A percentile compares a stretch with the other conserved stretches of the same genome.
phyloP scores from a whole-genome alignment of 2,329 filamentous ascomycete genomes.

The Penicillium sp. region DNA sequence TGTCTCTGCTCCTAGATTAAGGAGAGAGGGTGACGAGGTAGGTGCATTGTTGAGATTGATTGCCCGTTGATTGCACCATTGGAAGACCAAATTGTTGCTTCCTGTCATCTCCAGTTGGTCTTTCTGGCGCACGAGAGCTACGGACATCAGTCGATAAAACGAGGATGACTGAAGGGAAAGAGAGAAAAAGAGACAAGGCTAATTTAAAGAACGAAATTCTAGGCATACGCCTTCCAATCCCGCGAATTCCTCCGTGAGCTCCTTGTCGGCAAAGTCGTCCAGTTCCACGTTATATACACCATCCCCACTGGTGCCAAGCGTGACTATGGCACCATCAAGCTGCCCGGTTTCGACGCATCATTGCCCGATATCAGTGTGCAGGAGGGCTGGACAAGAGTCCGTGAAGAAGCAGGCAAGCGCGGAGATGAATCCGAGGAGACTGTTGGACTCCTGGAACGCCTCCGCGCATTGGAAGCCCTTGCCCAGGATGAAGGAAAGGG shows the following conservation, averaged over 20 bases:
- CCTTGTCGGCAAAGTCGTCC: slow-evolving; percentile 79
- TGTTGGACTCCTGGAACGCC: slow-evolving; percentile 66
- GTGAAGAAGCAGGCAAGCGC: slow-evolving; percentile 81
- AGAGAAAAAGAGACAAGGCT: background rate
- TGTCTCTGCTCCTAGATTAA: slow-evolving; percentile 81
- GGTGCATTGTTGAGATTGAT: slow-evolving; percentile 18
- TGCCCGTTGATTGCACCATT: background rate
- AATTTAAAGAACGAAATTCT: background rate
- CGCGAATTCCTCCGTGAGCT: slow-evolving; percentile 86
- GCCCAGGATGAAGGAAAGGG: slow-evolving; percentile 79
- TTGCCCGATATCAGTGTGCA: slow-evolving; percentile 81
- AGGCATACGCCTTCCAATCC: slow-evolving; percentile 86
- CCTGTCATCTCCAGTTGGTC: background rate
- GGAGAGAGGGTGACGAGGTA: slow-evolving; percentile 83
- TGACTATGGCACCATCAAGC: slow-evolving; percentile 79
- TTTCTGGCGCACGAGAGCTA: background rate
- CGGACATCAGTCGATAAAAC: background rate
- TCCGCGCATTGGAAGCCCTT: slow-evolving; percentile 72
- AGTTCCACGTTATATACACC: slow-evolving; percentile 82
- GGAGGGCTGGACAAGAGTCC: slow-evolving; percentile 87
- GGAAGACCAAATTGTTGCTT: background rate
- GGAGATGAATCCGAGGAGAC: slow-evolving; percentile 83
- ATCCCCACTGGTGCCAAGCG: slow-evolving; percentile 74
- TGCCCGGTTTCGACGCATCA: slow-evolving; percentile 66
- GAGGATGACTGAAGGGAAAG: background rate